Evolutionary conservation across 768 basidiomycete genomes (phyloP).

Genomic region (Sistotremastrum suecicum): DNA sequence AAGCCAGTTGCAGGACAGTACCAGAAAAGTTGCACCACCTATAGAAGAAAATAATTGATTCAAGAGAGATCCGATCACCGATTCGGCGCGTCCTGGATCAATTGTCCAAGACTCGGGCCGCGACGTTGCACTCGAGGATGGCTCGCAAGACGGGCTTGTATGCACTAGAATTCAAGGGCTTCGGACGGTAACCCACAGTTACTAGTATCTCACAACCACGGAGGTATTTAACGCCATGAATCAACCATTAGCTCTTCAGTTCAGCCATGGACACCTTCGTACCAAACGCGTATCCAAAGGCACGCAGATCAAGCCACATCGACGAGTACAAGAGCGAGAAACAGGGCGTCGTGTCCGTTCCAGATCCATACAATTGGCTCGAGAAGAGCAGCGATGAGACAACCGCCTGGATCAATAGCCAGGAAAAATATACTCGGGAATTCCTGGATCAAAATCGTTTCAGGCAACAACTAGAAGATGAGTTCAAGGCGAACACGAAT

Average conservation of each 20-base stretch:
- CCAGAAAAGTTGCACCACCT: too few species aligned
- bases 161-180: too few species aligned
- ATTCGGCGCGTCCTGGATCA: too few species aligned
- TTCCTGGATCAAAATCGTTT: conserved; percentile 55
- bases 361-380: conserved; percentile 67
- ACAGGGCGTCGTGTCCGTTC: conserved; percentile 45
- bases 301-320: conserved; percentile 51
- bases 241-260: conserved; percentile 17
- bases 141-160: too few species aligned
- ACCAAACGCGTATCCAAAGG: conserved; percentile 44
- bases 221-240: conserved; percentile 4
- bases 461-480: conserved; percentile 39
- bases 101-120: too few species aligned
- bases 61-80: too few species aligned
- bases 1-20: too few species aligned
- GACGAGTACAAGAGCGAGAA: conserved; percentile 55
- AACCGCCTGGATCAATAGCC: conserved; percentile 45
- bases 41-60: too few species aligned
- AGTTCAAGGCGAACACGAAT: conserved; percentile 40
- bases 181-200: too few species aligned
- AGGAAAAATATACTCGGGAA: conserved; percentile 41
- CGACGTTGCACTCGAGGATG: too few species aligned
- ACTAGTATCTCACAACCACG: conserved; percentile 5
- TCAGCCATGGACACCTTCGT: conserved; percentile 28
- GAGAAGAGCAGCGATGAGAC: conserved; percentile 52